phyloP scores from a whole-genome alignment of 2,329 filamentous ascomycete genomes.

The Monosporascus ibericus region DNA sequence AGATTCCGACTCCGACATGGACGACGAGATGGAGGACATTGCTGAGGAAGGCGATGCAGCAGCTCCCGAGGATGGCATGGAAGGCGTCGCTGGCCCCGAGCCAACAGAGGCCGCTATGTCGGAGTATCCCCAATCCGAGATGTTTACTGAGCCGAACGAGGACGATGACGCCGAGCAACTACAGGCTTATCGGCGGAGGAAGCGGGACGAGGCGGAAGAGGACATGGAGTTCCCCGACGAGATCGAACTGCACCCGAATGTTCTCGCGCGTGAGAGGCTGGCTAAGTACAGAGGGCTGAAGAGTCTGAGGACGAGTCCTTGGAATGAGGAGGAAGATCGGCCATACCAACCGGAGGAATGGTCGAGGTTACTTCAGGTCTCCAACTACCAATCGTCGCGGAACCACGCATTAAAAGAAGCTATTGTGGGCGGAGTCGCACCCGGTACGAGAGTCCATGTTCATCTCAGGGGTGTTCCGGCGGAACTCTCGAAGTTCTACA shows the following conservation, averaged over 20 bases:
- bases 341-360: conserved; percentile 87
- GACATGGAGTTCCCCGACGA: conserved; percentile 96
- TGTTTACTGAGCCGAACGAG: conserved; percentile 81
- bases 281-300: conserved; percentile 87
- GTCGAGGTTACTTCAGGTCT: conserved; percentile 75
- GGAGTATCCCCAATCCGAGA: conserved; percentile 90
- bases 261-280: conserved; percentile 78
- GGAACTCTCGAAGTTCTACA: conserved; percentile 39
- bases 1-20: conserved; percentile 73
- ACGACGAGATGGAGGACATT: conserved; percentile 46
- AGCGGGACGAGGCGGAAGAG: conserved; percentile 75
- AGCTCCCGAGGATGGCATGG: conserved; percentile 77
- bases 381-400: conserved; percentile 83
- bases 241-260: conserved; percentile 86
- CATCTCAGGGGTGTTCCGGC: conserved; percentile 55
- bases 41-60: conserved; percentile 40
- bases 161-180: conserved; percentile 73
- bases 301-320: conserved; percentile 78
- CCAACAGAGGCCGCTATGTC: conserved; percentile 75
- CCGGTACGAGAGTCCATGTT: conserved; percentile 78
- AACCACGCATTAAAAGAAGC: conserved; percentile 74
- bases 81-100: conserved; percentile 59
- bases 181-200: conserved; percentile 71
- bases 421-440: conserved; percentile 76
- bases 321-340: conserved; percentile 83